Evolutionary conservation across 208 protist genomes (phyloP), one percentile per base, ranked within the genome.

Genomic region (Wallacemonas sp.): DNA sequence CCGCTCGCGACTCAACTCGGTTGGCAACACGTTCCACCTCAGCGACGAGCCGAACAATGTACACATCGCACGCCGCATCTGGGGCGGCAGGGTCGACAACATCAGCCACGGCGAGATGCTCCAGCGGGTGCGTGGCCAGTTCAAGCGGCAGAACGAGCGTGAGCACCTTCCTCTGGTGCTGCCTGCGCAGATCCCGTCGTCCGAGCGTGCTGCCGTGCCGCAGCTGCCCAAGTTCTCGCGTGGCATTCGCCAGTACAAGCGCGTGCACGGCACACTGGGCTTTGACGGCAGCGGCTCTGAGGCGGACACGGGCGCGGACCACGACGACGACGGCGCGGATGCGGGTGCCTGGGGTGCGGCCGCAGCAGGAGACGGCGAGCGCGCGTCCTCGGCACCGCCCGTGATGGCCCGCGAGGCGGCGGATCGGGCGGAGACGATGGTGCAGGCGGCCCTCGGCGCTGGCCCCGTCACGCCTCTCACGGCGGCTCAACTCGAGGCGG

Each of bases 21-120:
- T 58, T 21, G 52, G 52, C 52, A 58, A 21, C 34, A 58, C 52
- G 24, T 63, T 63, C 12, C 8, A 16, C 32, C 0, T 33, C 29
- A 33, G 2, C 24, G n/a, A 32, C 29, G 48, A 30, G 33, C 58
- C 58, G 4, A 70, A 57, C 52, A 33, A 41, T 26, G 32, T 24
- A 58, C 52, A 58, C 23, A 41, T 57, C 52, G 73, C 60, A 48
- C 64, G 55, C 11, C 68, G 69, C 32, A 74, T 84, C 8, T 84
- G 78, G 47, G 61, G 61, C 33, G 71, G 62, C 19, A 29, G 61
- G 19, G 44, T 68, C 23, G 49, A 55, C 19, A 58, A 77, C 29
- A 61, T 81, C 32, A 71, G 63, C 21, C 85, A 88, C 32, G 39
- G 75, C 23, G 74, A 80, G 38, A 76, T 93, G 70, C 61, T 93